These are phyloP conservation scores for Artemisia argyi DNA, from an alignment of 129 eudicot species.

Conservation along the genomic window DNA sequence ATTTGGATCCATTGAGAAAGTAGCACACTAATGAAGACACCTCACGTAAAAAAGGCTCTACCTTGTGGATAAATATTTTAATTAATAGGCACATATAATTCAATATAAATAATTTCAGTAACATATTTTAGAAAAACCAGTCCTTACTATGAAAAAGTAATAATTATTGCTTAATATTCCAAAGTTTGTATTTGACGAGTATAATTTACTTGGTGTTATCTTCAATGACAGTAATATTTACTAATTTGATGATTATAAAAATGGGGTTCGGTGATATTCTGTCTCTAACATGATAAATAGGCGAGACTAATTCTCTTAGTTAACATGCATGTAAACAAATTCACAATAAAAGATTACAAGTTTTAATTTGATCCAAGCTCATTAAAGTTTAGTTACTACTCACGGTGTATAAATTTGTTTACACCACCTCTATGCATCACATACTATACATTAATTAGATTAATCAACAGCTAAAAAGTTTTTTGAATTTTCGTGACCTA, in stretches of 20 bases:
- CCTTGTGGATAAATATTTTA: slow-evolving; percentile 19
- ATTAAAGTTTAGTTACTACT: no score
- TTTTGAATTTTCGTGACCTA: not conserved
- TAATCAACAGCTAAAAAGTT: not conserved
- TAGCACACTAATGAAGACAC: slow-evolving; percentile 31
- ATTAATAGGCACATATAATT: not conserved
- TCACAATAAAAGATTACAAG: no score
- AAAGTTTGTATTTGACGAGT: not conserved
- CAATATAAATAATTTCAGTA: no score
- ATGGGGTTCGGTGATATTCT: no score
- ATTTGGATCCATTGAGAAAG: slow-evolving; percentile 34
- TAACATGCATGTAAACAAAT: no score
- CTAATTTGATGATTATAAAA: no score
- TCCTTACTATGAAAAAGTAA: not conserved
- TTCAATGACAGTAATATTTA: not conserved
- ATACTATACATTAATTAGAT: not conserved
- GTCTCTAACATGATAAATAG: no score
- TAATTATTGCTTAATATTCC: not conserved
- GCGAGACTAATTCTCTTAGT: no score
- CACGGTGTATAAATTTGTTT: no score
- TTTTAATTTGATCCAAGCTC: no score
- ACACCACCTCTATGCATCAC: no score
- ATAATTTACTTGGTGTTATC: not conserved
- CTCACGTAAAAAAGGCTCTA: slow-evolving; percentile 40
- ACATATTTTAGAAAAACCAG: slow-evolving; percentile 3